These are phyloP conservation scores for Petasospora rhodanensis DNA, from an alignment of 1,139 yeast species.

Conservation along the genomic window DNA sequence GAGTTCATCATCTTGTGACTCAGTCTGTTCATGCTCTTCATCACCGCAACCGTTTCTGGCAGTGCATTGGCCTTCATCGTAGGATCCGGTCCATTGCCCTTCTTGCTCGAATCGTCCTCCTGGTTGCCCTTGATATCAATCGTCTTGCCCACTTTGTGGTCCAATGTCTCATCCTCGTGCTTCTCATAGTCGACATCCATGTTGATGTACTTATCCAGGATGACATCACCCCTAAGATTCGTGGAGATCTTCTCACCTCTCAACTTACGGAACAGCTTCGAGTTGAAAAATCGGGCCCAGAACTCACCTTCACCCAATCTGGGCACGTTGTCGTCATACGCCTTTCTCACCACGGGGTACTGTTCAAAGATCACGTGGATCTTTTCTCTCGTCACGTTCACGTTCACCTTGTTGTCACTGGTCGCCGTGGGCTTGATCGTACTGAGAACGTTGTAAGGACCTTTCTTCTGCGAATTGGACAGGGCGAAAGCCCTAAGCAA, in stretches of 20 bases:
- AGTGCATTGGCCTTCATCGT: slow-evolving; percentile 71
- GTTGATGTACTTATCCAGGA: slow-evolving; percentile 77
- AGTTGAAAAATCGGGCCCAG: slow-evolving; percentile 95
- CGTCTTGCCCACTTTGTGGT: slow-evolving; percentile 47
- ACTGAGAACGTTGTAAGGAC: slow-evolving; percentile 90
- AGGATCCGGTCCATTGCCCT: slow-evolving; percentile 82
- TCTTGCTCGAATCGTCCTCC: slow-evolving; percentile 70
- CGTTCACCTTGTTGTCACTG: slow-evolving; percentile 85
- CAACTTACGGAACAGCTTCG: slow-evolving; percentile 78
- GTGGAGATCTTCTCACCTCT: slow-evolving; percentile 82
- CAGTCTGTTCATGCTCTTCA: slow-evolving; percentile 84
- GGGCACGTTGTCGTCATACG: slow-evolving; percentile 89
- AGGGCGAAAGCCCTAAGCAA: slow-evolving; percentile 81
- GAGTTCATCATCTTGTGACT: slow-evolving; percentile 77
- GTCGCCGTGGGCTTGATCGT: slow-evolving; percentile 92
- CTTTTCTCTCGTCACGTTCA: slow-evolving; percentile 85
- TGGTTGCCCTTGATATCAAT: slow-evolving; percentile 78
- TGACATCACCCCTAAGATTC: slow-evolving; percentile 77
- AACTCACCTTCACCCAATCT: slow-evolving; percentile 84
- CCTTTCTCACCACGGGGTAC: slow-evolving; percentile 87
- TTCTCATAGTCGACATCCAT: slow-evolving; percentile 47
- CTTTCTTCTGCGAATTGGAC: slow-evolving; percentile 76
- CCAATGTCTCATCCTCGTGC: slow-evolving; percentile 33
- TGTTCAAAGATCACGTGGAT: slow-evolving; percentile 88
- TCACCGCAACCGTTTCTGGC: slow-evolving; percentile 64